phyloP scores from a whole-genome alignment of 495 filamentous ascomycete genomes.

The Tuber aestivum region DNA sequence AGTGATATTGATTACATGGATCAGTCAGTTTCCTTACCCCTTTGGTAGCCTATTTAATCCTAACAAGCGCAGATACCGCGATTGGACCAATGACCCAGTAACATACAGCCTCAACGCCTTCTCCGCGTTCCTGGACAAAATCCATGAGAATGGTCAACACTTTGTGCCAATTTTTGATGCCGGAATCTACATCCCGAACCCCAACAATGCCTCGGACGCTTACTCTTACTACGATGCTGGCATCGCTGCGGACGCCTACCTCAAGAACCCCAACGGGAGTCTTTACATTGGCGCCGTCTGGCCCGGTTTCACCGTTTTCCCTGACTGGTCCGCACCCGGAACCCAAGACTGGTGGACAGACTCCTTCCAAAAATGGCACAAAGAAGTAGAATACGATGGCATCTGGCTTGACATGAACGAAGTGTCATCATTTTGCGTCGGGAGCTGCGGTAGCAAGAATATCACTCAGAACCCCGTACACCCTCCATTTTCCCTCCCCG shows the following conservation, averaged over 20 bases:
- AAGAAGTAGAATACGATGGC: slow-evolving; percentile 67
- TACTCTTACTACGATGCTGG: slow-evolving; percentile 66
- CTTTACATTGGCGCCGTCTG: slow-evolving; percentile 75
- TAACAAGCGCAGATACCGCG: slow-evolving; percentile 4
- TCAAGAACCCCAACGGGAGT: slow-evolving; percentile 55
- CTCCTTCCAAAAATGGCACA: slow-evolving; percentile 64
- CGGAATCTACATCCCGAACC: slow-evolving; percentile 72
- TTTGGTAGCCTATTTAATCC: neutral
- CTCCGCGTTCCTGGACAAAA: slow-evolving; percentile 52
- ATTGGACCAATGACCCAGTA: neutral
- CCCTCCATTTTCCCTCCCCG: slow-evolving; percentile 60
- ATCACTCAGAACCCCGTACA: slow-evolving; percentile 65
- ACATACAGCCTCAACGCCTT: neutral
- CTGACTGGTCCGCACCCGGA: slow-evolving; percentile 59
- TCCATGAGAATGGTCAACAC: slow-evolving; percentile 65
- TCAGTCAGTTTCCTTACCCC: slow-evolving; percentile 55
- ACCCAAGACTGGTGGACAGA: slow-evolving; percentile 65
- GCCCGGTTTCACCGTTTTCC: slow-evolving; percentile 74
- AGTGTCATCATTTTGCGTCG: slow-evolving; percentile 73
- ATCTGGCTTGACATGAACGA: slow-evolving; percentile 90
- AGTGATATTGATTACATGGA: slow-evolving; percentile 75
- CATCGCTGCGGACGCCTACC: slow-evolving; percentile 43
- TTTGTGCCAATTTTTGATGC: slow-evolving; percentile 82
- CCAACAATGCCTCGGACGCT: slow-evolving; percentile 62
- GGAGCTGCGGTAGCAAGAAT: slow-evolving; percentile 66